Base-by-base conservation (phyloP, 2,329 filamentous ascomycete species). In the Xylaria sp. region DNA sequence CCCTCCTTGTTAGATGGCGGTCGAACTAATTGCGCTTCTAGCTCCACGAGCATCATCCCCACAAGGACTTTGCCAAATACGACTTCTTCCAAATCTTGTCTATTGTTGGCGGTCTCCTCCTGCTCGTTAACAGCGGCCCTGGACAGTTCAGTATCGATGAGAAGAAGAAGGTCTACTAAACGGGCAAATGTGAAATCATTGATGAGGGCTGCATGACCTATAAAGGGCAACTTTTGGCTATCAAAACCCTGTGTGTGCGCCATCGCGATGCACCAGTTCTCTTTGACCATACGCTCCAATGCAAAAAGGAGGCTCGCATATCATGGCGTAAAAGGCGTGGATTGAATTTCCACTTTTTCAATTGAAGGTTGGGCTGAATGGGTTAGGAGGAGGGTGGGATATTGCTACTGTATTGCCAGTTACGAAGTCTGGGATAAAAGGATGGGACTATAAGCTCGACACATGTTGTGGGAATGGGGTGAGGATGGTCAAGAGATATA, bases 21-120 rank as follows among this genome's bases (percentile, higher is more conserved):
- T 65, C 72, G 40, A 13, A 67, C 77, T 80, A 71, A 80, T 75
- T 70, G 12, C 61, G 57, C 6, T 60, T 64, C 29, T 74, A 97
- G 92, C 93, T 99, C 74, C 95, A 98, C 85, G 92, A 95, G 75
- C 93, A 97, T 85, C 96, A 99, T 86, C 96, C 96, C 58, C 95
- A 98, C 88, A 98, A 98, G 89, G 96, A 99, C 83, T 99, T 99
- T 80, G 96, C 96, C 86, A 99, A 99, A 85, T 99, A 99, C 88
- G 96, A 99, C 82, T 99, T 99, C 87, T 99, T 99, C 91, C 96
- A 99, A 86, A 98, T 98, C 77, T 87, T 99, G 64, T 99, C 96
- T 61, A 99, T 99, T 80, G 95, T 98, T 74, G 96, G 96, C 73
- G 96, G 96, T 81, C 92, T 99, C 66, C 88, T 99, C 67, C 91